A percentile compares a stretch with the other conserved stretches of the same genome.
Conservation (phyloP, 78 protist genomes). For the Dictyostelium capitatum region DNA sequence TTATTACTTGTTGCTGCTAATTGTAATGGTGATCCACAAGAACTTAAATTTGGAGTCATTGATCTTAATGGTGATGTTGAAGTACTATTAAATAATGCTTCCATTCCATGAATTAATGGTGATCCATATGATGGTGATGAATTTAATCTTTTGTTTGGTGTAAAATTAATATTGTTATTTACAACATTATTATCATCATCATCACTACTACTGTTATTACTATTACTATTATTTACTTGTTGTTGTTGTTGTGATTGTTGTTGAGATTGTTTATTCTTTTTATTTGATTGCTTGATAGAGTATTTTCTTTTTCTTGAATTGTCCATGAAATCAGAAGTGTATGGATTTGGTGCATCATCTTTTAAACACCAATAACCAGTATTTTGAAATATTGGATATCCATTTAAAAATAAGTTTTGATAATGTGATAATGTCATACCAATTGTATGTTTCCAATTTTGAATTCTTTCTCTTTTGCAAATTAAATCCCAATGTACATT, state of each 20-base stretch:
- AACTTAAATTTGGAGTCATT: neutral
- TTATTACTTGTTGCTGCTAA: neutral
- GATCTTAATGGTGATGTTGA: slow-evolving; percentile 8
- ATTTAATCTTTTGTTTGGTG: slow-evolving; percentile 12
- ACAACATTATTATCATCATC: neutral
- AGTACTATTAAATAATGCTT: neutral
- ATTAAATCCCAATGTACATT: slow-evolving; percentile 77
- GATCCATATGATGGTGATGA: neutral
- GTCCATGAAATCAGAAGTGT: slow-evolving; percentile 19
- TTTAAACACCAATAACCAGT: slow-evolving; percentile 81
- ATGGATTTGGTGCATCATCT: slow-evolving; percentile 76
- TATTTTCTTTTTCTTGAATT: slow-evolving; percentile 38
- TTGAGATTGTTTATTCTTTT: neutral
- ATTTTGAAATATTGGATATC: slow-evolving; percentile 68
- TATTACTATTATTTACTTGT: neutral
- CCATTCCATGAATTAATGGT: slow-evolving; percentile 34
- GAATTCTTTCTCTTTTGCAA: slow-evolving; percentile 69
- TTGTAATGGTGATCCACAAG: neutral
- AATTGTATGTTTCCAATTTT: slow-evolving; percentile 77
- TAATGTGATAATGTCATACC: slow-evolving; percentile 78
- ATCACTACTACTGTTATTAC: neutral
- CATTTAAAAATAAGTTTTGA: slow-evolving; percentile 46
- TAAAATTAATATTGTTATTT: neutral
- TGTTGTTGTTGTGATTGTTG: neutral
- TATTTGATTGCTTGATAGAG: neutral